Evolutionary conservation across 768 basidiomycete genomes (phyloP).

Genomic region (Hemileccinum impolitum): DNA sequence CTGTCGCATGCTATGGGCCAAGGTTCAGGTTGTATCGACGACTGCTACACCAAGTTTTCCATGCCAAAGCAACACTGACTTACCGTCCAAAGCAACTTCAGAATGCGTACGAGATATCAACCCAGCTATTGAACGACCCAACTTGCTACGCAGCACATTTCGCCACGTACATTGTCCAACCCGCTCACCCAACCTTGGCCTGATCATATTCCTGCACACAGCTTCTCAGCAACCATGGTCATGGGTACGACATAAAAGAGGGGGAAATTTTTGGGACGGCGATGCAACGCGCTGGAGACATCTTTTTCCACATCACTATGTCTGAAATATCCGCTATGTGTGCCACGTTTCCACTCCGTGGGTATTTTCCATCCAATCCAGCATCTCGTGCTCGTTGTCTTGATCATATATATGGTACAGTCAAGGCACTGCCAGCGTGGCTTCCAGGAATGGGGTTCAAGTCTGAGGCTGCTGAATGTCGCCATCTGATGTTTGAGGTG

Average conservation of each 20-base stretch:
- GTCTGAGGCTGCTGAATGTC: constrained; percentile 10
- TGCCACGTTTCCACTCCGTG: constrained; percentile 12
- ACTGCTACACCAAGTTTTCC: constrained; percentile 20
- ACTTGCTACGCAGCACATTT: constrained; percentile 9
- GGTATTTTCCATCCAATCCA: background rate
- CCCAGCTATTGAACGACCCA: constrained; percentile 8
- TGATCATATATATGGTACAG: constrained; percentile 6
- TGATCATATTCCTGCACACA: background rate
- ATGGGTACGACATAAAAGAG: constrained; percentile 11
- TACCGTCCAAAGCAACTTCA: constrained; percentile 16
- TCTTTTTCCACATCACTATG: background rate
- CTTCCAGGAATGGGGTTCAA: constrained; percentile 27
- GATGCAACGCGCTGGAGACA: constrained; percentile 8
- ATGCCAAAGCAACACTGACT: constrained; percentile 1
- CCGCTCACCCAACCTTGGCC: background rate
- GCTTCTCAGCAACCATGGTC: constrained; percentile 8
- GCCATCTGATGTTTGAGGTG: background rate
- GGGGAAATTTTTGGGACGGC: constrained; percentile 4
- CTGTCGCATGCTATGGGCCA: constrained; percentile 18
- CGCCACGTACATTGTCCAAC: constrained; percentile 11
- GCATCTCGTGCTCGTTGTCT: background rate
- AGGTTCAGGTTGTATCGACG: constrained; percentile 21
- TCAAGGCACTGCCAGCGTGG: constrained; percentile 21
- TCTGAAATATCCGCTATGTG: constrained; percentile 3
- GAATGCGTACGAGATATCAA: constrained; percentile 12